phyloP scores from a whole-genome alignment of 2,329 filamentous ascomycete species.

The Cladosporium velox region DNA sequence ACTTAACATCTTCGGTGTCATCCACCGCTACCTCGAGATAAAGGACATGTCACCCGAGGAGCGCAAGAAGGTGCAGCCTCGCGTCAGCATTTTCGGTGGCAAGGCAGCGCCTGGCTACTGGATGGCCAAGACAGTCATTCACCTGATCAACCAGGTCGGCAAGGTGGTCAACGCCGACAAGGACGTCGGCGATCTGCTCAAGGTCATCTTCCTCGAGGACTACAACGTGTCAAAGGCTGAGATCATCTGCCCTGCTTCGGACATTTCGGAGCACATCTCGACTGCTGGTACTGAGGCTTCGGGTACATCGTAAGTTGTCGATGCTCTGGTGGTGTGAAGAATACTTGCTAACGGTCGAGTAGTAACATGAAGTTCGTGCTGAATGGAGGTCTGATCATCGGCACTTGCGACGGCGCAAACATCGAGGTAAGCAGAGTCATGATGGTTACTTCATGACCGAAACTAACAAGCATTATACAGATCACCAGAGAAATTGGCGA shows the following conservation, averaged over 20 bases:
- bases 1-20: slow-evolving; percentile 97
- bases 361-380: slow-evolving; percentile 98
- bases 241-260: slow-evolving; percentile 90
- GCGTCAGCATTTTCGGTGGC: slow-evolving; percentile 94
- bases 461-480: slow-evolving; percentile 43
- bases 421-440: slow-evolving; percentile 55
- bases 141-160: slow-evolving; percentile 90
- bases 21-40: slow-evolving; percentile 87
- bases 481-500: slow-evolving; percentile 97
- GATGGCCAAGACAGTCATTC: slow-evolving; percentile 97
- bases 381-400: slow-evolving; percentile 95
- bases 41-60: slow-evolving; percentile 83
- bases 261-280: slow-evolving; percentile 97
- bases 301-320: slow-evolving; percentile 64
- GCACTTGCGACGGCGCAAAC: slow-evolving; percentile 96
- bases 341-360: slow-evolving; percentile 1
- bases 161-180: slow-evolving; percentile 87
- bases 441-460: neutral
- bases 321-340: neutral
- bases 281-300: slow-evolving; percentile 89
- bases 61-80: slow-evolving; percentile 80
- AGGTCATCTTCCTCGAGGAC: slow-evolving; percentile 96
- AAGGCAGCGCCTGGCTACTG: slow-evolving; percentile 98
- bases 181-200: slow-evolving; percentile 89
- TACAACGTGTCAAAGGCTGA: slow-evolving; percentile 99